Evolutionary conservation across 1,284 basidiomycete genomes (phyloP), one percentile per base, ranked within the genome.

Genomic region (Porphyrellus sp.): DNA sequence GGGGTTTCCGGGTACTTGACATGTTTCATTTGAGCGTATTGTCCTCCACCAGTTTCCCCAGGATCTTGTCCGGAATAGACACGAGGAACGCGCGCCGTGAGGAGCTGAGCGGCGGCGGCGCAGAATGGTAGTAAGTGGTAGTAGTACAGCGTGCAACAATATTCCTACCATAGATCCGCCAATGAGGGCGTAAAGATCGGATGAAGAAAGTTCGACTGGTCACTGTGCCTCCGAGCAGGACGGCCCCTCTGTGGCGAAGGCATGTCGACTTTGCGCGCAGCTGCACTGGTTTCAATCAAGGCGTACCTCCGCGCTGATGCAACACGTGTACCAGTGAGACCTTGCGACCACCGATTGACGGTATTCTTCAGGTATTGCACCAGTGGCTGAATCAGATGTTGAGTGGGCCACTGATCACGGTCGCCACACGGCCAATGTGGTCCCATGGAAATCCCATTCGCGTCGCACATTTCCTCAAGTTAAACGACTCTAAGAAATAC

Each of bases 181-280:
- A n/a, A n/a, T 31, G 24, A 38, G 43, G 50, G 57, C 49, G 43
- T 38, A 49, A 35, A 28, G 58, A 55, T 59, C 47, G 46, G 34
- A 48, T 53, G 15, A 31, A 40, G 33, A 24, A 25, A 37, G 43
- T 9, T 51, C 43, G 24, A 35, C 33, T 35, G 30, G n/a, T 30
- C 28, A 31, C 39, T 38, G 20, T 46, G 28, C 8, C 33, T 46
- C 58, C 56, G 59, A 38, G 20, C n/a, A 48, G 23, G 41, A 38
- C 49, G 51, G 55, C 21, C 13, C 23, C 35, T 40, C 20, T 54
- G 59, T 66, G 62, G 62, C 54, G 21, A 52, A 49, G 48, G 30
- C 48, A 67, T 54, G 55, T 51, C 53, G 50, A 23, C 35, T 45
- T 41, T 41, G n/a, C 42, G 40, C 43, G 24, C 44, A 33, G 33